Conservation (phyloP, 768 basidiomycete genomes). For the Naganishia vaughanmartiniae region DNA sequence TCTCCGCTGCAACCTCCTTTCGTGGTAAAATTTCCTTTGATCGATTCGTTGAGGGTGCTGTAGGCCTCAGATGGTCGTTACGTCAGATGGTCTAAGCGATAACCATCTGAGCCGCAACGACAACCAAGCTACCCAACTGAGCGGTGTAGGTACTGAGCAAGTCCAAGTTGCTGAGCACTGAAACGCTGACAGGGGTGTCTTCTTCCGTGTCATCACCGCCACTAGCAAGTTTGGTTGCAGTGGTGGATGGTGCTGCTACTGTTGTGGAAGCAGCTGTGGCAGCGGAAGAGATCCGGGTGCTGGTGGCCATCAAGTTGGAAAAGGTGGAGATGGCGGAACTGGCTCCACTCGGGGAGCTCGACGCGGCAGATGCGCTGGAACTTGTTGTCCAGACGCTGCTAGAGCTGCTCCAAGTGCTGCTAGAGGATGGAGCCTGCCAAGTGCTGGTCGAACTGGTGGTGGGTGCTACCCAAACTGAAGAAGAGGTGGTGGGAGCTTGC, state of each 20-base stretch:
- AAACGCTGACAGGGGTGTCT: constrained; percentile 13
- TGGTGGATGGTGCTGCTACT: not conserved
- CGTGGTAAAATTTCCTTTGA: not conserved
- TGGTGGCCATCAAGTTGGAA: constrained; percentile 19
- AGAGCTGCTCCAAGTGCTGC: constrained; percentile 22
- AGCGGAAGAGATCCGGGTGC: constrained; percentile 17
- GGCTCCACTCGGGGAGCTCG: constrained; percentile 4
- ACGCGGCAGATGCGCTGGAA: constrained; percentile 15
- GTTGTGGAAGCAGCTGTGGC: constrained; percentile 9
- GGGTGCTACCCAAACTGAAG: constrained; percentile 11
- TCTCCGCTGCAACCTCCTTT: not conserved
- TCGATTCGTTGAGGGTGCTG: not conserved
- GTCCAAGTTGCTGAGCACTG: constrained; percentile 26
- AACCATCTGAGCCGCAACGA: constrained; percentile 30
- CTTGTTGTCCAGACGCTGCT: constrained; percentile 17
- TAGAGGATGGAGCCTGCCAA: constrained; percentile 26
- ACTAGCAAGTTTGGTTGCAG: constrained; percentile 7
- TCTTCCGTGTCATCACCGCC: not conserved
- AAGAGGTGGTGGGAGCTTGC: constrained; percentile 22
- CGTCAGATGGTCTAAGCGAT: constrained; percentile 13
- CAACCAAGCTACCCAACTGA: constrained; percentile 29
- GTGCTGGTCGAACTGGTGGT: constrained; percentile 18
- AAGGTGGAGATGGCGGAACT: constrained; percentile 14
- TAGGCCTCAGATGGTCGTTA: not conserved
- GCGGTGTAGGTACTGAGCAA: constrained; percentile 25